phyloP scores from a whole-genome alignment of 2,329 filamentous ascomycete species.

The Cordyceps javanica region DNA sequence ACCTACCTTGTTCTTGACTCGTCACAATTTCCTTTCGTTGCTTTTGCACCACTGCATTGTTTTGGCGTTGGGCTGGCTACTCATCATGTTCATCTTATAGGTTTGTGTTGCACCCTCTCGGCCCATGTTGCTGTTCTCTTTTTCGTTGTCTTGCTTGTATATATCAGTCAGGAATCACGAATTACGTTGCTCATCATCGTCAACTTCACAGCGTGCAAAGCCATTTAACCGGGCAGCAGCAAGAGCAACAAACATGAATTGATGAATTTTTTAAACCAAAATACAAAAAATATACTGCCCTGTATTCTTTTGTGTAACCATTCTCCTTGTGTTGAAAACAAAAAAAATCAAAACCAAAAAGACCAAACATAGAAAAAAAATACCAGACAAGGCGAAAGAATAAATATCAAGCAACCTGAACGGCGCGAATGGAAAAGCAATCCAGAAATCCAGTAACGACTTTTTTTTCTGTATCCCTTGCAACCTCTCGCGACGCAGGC shows the following conservation, averaged over 20 bases:
- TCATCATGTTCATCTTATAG: neutral
- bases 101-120: neutral
- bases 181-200: neutral
- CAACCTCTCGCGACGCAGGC: neutral
- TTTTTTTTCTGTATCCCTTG: neutral
- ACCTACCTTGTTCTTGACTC: neutral
- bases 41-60: conserved; percentile 9
- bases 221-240: neutral
- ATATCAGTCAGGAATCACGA: neutral
- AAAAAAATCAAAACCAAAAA: neutral
- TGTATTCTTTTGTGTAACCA: conserved; percentile 13
- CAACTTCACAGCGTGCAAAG: no score
- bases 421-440: neutral
- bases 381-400: neutral
- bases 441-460: neutral
- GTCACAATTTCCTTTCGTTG: neutral
- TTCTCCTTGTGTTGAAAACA: conserved; percentile 8
- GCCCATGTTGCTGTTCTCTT: neutral
- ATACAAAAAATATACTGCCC: neutral
- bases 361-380: neutral
- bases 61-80: conserved; percentile 1
- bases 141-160: neutral
- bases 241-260: neutral
- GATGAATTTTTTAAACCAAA: neutral
- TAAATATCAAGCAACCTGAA: neutral